These are phyloP conservation scores for Adiantum capillusveneris DNA, from an alignment of 75 land plant species.

Conservation along the genomic window DNA sequence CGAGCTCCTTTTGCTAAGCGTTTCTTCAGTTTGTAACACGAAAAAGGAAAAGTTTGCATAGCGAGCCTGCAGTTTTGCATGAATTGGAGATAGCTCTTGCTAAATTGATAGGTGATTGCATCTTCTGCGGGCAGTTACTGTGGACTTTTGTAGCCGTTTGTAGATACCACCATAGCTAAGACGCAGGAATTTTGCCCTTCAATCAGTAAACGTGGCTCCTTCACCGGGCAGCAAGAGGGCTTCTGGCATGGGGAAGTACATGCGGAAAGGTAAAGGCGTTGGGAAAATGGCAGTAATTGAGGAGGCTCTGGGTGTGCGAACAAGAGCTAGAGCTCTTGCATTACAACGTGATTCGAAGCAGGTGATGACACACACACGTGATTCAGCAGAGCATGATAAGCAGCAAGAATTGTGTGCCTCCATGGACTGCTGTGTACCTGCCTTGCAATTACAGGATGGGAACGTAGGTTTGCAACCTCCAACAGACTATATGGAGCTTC, in stretches of 20 bases:
- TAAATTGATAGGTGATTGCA: no score
- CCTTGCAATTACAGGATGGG: neutral
- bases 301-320: slow-evolving; percentile 10
- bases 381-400: slow-evolving; percentile 1
- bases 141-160: no score
- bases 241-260: slow-evolving; percentile 30
- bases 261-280: slow-evolving; percentile 27
- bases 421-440: neutral
- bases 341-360: slow-evolving; percentile 4
- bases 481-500: slow-evolving; percentile 16
- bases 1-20: no score
- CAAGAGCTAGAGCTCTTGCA: slow-evolving; percentile 17
- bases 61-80: no score
- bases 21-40: no score
- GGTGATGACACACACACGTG: neutral
- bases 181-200: no score
- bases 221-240: neutral
- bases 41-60: no score
- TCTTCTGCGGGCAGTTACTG: no score
- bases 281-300: slow-evolving; percentile 30
- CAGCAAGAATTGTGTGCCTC: neutral
- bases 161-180: no score
- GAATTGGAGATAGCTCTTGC: no score
- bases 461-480: neutral
- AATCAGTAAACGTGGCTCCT: slow-evolving; percentile 3